Base-by-base conservation (phyloP, 345 rosid species). In the Melastoma malabathricum region DNA sequence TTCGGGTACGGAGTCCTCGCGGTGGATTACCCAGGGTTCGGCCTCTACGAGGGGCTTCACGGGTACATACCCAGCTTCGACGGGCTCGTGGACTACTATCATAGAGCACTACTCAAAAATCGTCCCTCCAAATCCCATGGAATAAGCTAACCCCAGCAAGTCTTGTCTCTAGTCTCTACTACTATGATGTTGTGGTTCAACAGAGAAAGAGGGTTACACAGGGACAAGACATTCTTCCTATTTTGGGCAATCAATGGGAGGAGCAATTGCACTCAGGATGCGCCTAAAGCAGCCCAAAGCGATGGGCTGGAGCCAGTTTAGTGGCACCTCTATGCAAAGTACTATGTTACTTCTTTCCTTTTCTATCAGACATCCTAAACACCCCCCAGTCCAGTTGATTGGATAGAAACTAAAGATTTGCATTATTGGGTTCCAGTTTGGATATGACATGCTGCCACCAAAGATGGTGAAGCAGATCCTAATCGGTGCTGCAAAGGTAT, bases 281-380 rank as follows among this genome's bases (percentile, higher is more conserved):
- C 96, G 80, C 64, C 64, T 82, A 43, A 87, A 84, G 61, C 93
- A 87, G 58, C 93, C 93, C 16, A 58, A 77, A 47, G 76, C 82
- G n/a, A 8, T 84, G 95, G 93, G 78, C 59, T 20, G 98, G 96
- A 18, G 95, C 93, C 10, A 65, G 79, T 69, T 80, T 92, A 51
- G 84, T 75, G 19, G 96, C 98, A 39, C 93, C 96, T 0, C 84
- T 87, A 95, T 92, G 96, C 80, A 92, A 87, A 75, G 96, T 90
- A 34, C 41, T 34, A 77, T 59, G 46, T 12, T 39, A 46, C 47
- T 19, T 18, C 17, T 47, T 2, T 13, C 18, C 19, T 0, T 12
- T 17, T 47, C 23, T 18, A 22, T 18, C 4, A 17, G 13, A 8
- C 19, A 47, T 47, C 16, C 18, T 45, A 14, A 47, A 47, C 50